Conservation (phyloP, 306 rosid species). For the Rosa persica region DNA sequence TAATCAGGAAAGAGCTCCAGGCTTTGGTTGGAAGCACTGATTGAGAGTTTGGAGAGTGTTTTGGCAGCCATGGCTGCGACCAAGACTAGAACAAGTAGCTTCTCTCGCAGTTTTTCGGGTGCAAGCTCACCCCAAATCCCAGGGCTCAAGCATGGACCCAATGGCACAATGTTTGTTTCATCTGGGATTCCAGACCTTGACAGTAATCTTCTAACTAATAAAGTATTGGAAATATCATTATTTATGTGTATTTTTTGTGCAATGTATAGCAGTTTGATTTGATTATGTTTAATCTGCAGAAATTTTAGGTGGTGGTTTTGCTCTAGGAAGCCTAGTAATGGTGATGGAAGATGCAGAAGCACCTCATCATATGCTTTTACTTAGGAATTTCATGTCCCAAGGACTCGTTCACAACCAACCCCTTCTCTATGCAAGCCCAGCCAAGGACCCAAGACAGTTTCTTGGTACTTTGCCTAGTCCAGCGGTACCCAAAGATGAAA, state of each 20-base stretch:
- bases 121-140: conserved; percentile 47
- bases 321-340: conserved; percentile 84
- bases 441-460: conserved; percentile 75
- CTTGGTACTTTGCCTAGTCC: conserved; percentile 86
- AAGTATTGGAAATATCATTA: conserved; percentile 10
- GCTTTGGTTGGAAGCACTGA: background rate
- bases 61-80: conserved; percentile 50
- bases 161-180: conserved; percentile 65
- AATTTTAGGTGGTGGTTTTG: conserved; percentile 84
- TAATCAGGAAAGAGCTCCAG: background rate
- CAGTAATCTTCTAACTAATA: conserved; percentile 45
- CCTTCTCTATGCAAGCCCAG: conserved; percentile 81
- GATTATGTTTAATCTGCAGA: conserved; percentile 35
- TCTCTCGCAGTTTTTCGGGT: conserved; percentile 62
- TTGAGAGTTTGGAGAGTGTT: conserved; percentile 27
- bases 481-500: conserved; percentile 54
- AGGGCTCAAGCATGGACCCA: conserved; percentile 74
- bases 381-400: conserved; percentile 93
- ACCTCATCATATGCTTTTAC: conserved; percentile 94
- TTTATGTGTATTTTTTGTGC: background rate
- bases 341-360: conserved; percentile 96
- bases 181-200: conserved; percentile 86
- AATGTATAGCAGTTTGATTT: conserved; percentile 14
- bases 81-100: conserved; percentile 62
- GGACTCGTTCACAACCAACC: conserved; percentile 79